Evolutionary conservation across 169 alveolate genomes (phyloP), one percentile per base, ranked within the genome.

Genomic region (Plasmodium gonderi): DNA sequence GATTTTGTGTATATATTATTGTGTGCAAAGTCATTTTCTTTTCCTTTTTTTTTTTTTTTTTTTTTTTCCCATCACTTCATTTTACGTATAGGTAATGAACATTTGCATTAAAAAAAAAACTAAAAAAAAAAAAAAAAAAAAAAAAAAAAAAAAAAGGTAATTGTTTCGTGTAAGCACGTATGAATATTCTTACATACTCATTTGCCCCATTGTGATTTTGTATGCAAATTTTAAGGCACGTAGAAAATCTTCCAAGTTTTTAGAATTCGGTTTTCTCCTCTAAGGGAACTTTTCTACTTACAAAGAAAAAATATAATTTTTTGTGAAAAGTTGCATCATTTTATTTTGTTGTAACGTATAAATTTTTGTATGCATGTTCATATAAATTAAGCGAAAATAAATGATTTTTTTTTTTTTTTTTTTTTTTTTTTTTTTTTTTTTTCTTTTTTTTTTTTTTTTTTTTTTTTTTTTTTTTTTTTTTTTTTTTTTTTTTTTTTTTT

Each of bases 201-300:
- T n/a, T n/a, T n/a, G n/a, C n/a, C n/a, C n/a, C n/a, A n/a, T n/a
- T n/a, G n/a, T n/a, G n/a, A n/a, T n/a, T n/a, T n/a, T n/a, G n/a
- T n/a, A n/a, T 60, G 72, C 26, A 60, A 60, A 60, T 60, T 17
- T 60, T 60, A 60, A 60, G 38, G 72, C 72, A 20, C 72, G 72
- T 36, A 60, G 26, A 60, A 14, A 60, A 60, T 23, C 72, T 60
- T 60, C n/a, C n/a, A n/a, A n/a, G 72, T 36, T 60, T 8, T 60
- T 36, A 29, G 26, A 60, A 17, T 60, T 29, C 0, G 31, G 72
- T 36, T 7, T 36, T 60, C 72, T 36, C 26, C 72, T 36, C 26
- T 20, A 5, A 60, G 9, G 72, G 72, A 36, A 17, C 72, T n/a
- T 20, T 60, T 5, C 72, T 60, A 17, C 72, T 17, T 14, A 1